These are phyloP conservation scores for Polygonum maritimum DNA, from an alignment of 148 eudicot species.

Conservation along the genomic window DNA sequence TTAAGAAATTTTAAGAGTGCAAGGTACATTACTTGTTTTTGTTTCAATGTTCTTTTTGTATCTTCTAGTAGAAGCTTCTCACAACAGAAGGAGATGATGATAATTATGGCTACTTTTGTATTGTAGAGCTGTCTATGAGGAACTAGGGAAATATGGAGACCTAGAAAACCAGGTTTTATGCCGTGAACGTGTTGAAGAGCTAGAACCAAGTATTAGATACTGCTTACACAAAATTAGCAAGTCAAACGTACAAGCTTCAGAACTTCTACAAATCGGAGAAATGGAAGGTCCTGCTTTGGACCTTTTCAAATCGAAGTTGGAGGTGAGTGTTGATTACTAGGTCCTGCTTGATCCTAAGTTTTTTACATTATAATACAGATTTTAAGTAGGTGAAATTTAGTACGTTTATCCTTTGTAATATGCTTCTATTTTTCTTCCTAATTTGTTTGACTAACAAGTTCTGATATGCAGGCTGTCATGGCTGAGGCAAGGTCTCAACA, in stretches of 20 bases:
- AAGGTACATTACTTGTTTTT: constrained; percentile 37
- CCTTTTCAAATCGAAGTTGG: constrained; percentile 86
- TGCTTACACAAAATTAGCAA: constrained; percentile 88
- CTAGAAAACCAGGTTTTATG: constrained; percentile 18
- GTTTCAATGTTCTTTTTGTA: background rate
- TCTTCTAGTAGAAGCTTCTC: background rate
- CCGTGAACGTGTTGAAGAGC: constrained; percentile 59
- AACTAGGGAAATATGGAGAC: constrained; percentile 97
- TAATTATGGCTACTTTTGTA: background rate
- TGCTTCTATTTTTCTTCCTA: background rate
- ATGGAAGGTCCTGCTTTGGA: constrained; percentile 97
- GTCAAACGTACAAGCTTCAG: constrained; percentile 83
- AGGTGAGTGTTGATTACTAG: constrained; percentile 29
- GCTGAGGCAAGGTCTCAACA: constrained; percentile 97
- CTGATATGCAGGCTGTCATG: constrained; percentile 75
- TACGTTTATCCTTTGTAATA: background rate
- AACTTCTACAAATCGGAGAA: constrained; percentile 67
- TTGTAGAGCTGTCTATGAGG: constrained; percentile 90
- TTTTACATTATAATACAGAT: background rate
- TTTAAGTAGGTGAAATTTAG: background rate
- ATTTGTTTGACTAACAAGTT: background rate
- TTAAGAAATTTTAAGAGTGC: constrained; percentile 89
- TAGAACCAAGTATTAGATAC: constrained; percentile 87
- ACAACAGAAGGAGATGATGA: background rate
- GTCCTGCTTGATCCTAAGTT: background rate